Evolutionary conservation across 2,329 filamentous ascomycete species (phyloP).

Genomic region (Sporothrix sp.): DNA sequence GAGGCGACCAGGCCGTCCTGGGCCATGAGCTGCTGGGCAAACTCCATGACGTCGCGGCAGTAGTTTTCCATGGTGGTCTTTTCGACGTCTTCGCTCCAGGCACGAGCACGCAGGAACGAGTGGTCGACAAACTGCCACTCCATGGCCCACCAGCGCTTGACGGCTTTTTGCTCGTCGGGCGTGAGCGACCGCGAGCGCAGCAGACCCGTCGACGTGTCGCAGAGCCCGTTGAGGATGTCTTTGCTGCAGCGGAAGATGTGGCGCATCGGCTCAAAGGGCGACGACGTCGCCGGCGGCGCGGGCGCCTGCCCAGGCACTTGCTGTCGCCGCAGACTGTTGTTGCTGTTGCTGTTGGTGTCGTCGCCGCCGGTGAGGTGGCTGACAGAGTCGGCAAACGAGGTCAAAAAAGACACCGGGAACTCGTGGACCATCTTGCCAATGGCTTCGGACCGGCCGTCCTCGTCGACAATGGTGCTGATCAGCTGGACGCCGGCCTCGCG

Average conservation of each 20-base stretch:
- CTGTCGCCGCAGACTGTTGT: too few species aligned
- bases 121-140: slow-evolving; percentile 75
- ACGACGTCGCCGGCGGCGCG: slow-evolving; percentile 27
- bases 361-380: slow-evolving; percentile 29
- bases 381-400: slow-evolving; percentile 35
- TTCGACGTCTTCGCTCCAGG: slow-evolving; percentile 63
- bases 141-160: slow-evolving; percentile 72
- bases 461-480: slow-evolving; percentile 69
- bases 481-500: slow-evolving; percentile 73
- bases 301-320: slow-evolving; percentile 9
- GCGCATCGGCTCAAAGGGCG: slow-evolving; percentile 48
- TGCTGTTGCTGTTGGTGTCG: neutral
- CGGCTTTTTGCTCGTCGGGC: slow-evolving; percentile 50
- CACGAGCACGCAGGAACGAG: slow-evolving; percentile 73
- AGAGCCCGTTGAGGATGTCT: slow-evolving; percentile 47
- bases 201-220: slow-evolving; percentile 46
- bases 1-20: slow-evolving; percentile 77
- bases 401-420: slow-evolving; percentile 35
- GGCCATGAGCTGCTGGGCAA: slow-evolving; percentile 75
- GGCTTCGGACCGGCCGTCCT: slow-evolving; percentile 44
- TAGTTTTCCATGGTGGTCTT: slow-evolving; percentile 81
- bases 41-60: slow-evolving; percentile 89
- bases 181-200: slow-evolving; percentile 47
- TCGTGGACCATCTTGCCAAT: slow-evolving; percentile 36
- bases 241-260: slow-evolving; percentile 47